A percentile compares a stretch with the other conserved stretches of the same genome.
phyloP scores from a whole-genome alignment of 2,329 filamentous ascomycete species.

The Claviceps digitariae region DNA sequence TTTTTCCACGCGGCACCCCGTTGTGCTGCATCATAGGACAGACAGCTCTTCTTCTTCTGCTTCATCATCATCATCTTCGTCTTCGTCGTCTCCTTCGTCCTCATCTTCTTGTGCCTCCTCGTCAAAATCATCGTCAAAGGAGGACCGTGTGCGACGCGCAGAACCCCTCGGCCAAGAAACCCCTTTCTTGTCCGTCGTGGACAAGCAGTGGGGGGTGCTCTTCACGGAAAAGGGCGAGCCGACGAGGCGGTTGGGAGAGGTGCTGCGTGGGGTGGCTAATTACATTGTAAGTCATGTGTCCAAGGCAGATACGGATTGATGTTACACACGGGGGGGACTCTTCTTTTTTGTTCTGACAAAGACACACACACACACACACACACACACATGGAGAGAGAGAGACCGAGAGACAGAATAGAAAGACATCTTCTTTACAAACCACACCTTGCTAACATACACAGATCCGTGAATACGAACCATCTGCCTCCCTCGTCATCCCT shows the following conservation, averaged over 20 bases:
- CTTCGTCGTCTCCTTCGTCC: background rate
- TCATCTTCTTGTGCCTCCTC: background rate
- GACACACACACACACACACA: no score
- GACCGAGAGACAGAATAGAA: conserved; percentile 12
- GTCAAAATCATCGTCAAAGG: background rate
- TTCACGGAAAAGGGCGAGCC: conserved; percentile 56
- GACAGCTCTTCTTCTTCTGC: background rate
- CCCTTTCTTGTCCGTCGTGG: conserved; percentile 30
- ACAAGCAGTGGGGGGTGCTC: conserved; percentile 63
- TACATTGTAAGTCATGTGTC: conserved; percentile 52
- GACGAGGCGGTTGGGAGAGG: conserved; percentile 54
- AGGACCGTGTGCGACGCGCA: background rate
- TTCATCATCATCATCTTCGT: background rate
- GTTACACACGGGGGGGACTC: no score
- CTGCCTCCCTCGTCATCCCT: conserved; percentile 47
- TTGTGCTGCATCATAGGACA: conserved; percentile 13
- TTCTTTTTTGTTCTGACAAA: no score
- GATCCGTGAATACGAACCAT: conserved; percentile 19
- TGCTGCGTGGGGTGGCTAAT: conserved; percentile 59
- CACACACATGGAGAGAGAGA: background rate
- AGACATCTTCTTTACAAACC: background rate
- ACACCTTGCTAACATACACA: conserved; percentile 4
- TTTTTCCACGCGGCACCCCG: conserved; percentile 17
- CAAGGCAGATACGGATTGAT: no score
- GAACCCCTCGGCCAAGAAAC: background rate